These are phyloP conservation scores for Protea cynaroides DNA, from an alignment of 164 flowering plant species.

Conservation along the genomic window DNA sequence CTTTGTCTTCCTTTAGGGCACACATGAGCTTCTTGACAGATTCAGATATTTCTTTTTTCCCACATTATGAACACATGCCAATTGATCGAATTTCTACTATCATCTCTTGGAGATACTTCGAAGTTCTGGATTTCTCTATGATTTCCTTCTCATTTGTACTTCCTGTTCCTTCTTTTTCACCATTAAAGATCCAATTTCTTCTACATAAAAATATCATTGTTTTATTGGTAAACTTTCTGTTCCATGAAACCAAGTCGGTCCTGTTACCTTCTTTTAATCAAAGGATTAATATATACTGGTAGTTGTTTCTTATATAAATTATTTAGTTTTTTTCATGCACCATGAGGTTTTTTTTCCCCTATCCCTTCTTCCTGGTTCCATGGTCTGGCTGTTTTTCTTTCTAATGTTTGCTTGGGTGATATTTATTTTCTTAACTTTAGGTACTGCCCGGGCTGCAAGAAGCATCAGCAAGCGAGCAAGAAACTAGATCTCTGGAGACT, in stretches of 20 bases:
- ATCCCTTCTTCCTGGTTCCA: background rate
- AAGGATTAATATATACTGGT: too few species aligned
- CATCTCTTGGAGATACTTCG: background rate
- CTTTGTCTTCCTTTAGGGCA: too few species aligned
- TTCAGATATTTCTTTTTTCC: too few species aligned
- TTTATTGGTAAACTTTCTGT: too few species aligned
- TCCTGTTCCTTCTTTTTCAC: too few species aligned
- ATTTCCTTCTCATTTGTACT: too few species aligned
- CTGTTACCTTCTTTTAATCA: too few species aligned
- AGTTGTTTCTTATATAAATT: background rate
- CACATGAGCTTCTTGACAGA: too few species aligned
- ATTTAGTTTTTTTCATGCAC: background rate
- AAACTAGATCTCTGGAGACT: constrained; percentile 96
- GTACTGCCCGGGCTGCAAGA: constrained; percentile 89
- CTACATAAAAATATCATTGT: too few species aligned
- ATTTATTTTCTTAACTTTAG: constrained; percentile 23
- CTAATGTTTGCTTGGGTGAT: background rate
- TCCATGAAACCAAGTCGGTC: too few species aligned
- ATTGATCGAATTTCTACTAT: background rate
- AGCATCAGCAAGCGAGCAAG: constrained; percentile 85
- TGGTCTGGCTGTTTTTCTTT: background rate
- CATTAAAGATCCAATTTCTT: too few species aligned
- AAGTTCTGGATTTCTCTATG: background rate
- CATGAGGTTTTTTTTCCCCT: background rate
- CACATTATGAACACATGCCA: background rate